Base-by-base conservation (phyloP, 2,329 filamentous ascomycete genomes). In the Sporothrix globosa region DNA sequence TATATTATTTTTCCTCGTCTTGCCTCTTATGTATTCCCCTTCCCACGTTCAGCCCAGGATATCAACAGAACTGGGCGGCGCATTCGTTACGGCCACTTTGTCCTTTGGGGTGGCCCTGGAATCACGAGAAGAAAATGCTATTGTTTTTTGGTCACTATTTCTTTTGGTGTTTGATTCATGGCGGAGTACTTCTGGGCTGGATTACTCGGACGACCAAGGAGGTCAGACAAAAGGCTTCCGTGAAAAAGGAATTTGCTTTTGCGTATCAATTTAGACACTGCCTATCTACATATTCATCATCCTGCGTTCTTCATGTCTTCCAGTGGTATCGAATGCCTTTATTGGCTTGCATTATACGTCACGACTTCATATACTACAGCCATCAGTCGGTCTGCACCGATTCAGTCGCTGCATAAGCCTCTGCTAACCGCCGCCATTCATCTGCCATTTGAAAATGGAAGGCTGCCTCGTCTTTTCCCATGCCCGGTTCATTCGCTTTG, bases 371-470 rank as follows among this genome's bases (percentile, higher is more conserved):
- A 17, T 9, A n/a, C 48, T n/a, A 50, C 48, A 50, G 48, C 19
- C 19, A 3, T 50, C 48, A 50, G 17, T 19, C 48, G 19, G 17
- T 50, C 48, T n/a, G 48, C 21, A 6, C 48, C 17, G 48, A 50
- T 21, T n/a, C 19, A n/a, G 48, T 50, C 19, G 48, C 61, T 19
- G 69, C 41, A 24, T 27, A 19, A 19, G 58, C 61, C 1, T 52
- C 58, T 24, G 68, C 75, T n/a, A 77, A 61, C n/a, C 24, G 72
- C 24, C 70, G 46, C 78, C 77, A 79, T 73, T 79, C 77, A 60
- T 71, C 72, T 17, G 75, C 75, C 66, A 73, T 66, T 71, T 58
- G 74, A 69, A 74, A 74, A 52, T 72, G 72, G 27, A 50, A 69
- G 4, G n/a, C 44, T 3, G 52, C 58, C 17, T 67, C 69, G 11